Evolutionary conservation across 768 basidiomycete species (phyloP), one percentile per base, ranked within the genome.

Genomic region (Mycena crocata): DNA sequence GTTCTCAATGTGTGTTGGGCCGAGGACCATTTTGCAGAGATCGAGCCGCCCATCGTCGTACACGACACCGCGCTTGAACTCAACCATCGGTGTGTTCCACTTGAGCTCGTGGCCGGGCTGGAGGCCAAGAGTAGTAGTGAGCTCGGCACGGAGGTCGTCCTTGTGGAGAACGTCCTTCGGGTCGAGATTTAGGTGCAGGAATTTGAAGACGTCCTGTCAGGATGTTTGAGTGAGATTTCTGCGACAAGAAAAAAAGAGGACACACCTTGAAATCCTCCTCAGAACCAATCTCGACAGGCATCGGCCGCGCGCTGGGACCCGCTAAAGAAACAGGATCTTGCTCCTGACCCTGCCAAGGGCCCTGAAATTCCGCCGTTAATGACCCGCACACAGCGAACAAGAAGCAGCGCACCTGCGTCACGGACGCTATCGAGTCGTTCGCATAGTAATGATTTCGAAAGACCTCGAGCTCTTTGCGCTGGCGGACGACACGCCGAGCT

Each of bases 1-100:
- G 17, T 57, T 63, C 32, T 66, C 67, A 56, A 71, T 65, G 39
- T 71, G 70, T 0, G 67, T 58, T 26, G 70, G 70, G 6, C 70
- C 70, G 15, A 71, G 58, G 5, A 71, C 67, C 67, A 66, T 69
- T 45, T 71, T 71, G 63, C 70, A 71, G 48, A 71, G 62, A n/a
- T 71, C 70, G 1, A 71, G 48, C 5, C 70, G 62, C 3, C 67
- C 62, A 24, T 71, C 70, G 5, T 64, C 60, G 55, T 71, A 71
- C n/a, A 71, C 58, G 26, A 69, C 63, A 31, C 70, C 70, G 4
- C 64, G 62, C 31, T 68, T 65, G 63, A 71, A 71, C 57, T 71
- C 70, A 35, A 71, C 55, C 67, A 68, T 65, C 23, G 67, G 66
- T 14, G 62, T 69, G 12, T 54, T 56, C 59, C 59, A 67, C 45